A percentile compares a stretch with the other conserved stretches of the same genome.
phyloP scores from a whole-genome alignment of 1,284 basidiomycete species.

The Cutaneotrichosporon cutaneum region DNA sequence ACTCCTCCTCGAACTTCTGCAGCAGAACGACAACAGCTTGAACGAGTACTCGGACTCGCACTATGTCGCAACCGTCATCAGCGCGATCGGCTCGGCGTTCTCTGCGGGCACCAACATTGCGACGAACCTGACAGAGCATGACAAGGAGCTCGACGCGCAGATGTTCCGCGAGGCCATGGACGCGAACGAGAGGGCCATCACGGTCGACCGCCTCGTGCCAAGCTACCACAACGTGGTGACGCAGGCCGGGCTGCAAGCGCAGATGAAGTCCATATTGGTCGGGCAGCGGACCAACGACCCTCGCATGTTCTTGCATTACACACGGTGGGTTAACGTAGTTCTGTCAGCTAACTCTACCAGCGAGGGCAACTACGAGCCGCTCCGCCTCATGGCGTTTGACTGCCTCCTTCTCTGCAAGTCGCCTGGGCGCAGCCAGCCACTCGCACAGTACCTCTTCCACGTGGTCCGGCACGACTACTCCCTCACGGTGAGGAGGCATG shows the following conservation, averaged over 20 bases:
- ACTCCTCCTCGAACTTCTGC: slow-evolving; percentile 84
- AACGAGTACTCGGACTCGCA: slow-evolving; percentile 90
- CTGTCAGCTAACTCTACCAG: slow-evolving; percentile 53
- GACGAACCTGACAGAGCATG: slow-evolving; percentile 17
- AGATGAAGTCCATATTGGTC: slow-evolving; percentile 74
- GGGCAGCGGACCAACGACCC: slow-evolving; percentile 79
- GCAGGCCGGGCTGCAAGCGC: slow-evolving; percentile 81
- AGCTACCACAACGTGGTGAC: slow-evolving; percentile 94
- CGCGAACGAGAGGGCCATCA: slow-evolving; percentile 86
- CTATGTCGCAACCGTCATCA: slow-evolving; percentile 84
- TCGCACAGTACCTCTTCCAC: slow-evolving; percentile 87
- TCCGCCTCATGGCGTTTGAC: slow-evolving; percentile 90
- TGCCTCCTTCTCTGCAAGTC: slow-evolving; percentile 82
- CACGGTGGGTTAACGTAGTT: slow-evolving; percentile 61
- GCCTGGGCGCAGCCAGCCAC: slow-evolving; percentile 53
- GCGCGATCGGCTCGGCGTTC: slow-evolving; percentile 64
- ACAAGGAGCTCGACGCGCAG: slow-evolving; percentile 37
- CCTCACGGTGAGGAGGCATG: slow-evolving; percentile 75
- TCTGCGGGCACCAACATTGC: slow-evolving; percentile 31
- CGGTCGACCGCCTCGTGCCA: slow-evolving; percentile 91
- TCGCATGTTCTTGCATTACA: slow-evolving; percentile 79
- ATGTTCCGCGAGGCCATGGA: slow-evolving; percentile 69
- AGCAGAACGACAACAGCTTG: slow-evolving; percentile 91
- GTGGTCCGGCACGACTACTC: slow-evolving; percentile 85
- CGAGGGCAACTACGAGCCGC: slow-evolving; percentile 88